phyloP scores from a whole-genome alignment of 768 basidiomycete genomes.

The Coprinopsis cinerea region DNA sequence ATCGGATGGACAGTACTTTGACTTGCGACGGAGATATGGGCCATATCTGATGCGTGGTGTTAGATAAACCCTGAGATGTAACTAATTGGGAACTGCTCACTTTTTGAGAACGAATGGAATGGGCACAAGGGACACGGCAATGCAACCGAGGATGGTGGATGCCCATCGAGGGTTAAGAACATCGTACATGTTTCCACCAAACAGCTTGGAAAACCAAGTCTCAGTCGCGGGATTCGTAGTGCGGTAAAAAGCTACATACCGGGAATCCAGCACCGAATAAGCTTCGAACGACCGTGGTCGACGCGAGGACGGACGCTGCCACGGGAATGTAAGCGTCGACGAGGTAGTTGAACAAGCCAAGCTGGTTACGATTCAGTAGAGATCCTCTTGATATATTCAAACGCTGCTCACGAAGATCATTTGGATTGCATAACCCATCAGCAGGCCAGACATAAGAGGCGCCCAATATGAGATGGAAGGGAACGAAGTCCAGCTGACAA shows the following conservation, averaged over 20 bases:
- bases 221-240: slow-evolving; percentile 1
- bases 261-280: slow-evolving; percentile 49
- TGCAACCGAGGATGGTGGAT: slow-evolving; percentile 48
- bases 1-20: slow-evolving; percentile 33
- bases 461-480: slow-evolving; percentile 47
- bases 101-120: slow-evolving; percentile 42
- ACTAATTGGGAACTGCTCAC: slow-evolving; percentile 14
- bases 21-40: slow-evolving; percentile 34
- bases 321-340: slow-evolving; percentile 53
- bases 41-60: slow-evolving; percentile 31
- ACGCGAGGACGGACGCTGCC: slow-evolving; percentile 53
- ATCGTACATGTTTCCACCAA: slow-evolving; percentile 50
- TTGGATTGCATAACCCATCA: slow-evolving; percentile 48
- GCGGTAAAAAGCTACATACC: slow-evolving; percentile 18
- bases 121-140: slow-evolving; percentile 47
- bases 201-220: slow-evolving; percentile 32
- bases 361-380: slow-evolving; percentile 22
- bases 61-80: background rate
- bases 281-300: slow-evolving; percentile 47
- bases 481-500: slow-evolving; percentile 50
- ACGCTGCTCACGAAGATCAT: slow-evolving; percentile 45
- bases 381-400: background rate
- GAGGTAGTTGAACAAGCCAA: slow-evolving; percentile 53
- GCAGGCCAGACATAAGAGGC: slow-evolving; percentile 43
- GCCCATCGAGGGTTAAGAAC: slow-evolving; percentile 50